phyloP scores from a whole-genome alignment of 345 rosid species.

The Conringia planisiliqua region DNA sequence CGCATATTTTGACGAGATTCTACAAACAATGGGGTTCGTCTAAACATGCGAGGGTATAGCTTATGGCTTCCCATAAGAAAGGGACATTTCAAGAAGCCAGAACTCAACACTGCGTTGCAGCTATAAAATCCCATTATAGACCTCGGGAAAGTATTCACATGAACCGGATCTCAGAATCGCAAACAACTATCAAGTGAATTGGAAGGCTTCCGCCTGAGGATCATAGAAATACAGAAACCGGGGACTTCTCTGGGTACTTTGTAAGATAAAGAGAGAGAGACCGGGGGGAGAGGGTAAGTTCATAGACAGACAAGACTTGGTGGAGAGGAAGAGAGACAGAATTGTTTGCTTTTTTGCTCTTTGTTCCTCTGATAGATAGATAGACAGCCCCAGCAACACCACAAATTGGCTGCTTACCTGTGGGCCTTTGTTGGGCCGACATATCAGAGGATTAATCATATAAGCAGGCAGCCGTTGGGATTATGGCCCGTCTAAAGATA shows the following conservation, averaged over 20 bases:
- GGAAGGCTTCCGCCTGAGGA: neutral
- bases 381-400: neutral
- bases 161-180: neutral
- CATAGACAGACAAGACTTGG: neutral
- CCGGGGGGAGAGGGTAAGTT: neutral
- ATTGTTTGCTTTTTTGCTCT: neutral
- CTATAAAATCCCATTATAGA: constrained; percentile 32
- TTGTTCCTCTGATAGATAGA: too few species aligned
- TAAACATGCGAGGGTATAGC: constrained; percentile 5
- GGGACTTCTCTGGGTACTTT: neutral
- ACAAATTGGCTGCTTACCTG: neutral
- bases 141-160: neutral
- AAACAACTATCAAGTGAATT: neutral
- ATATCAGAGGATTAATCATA: neutral
- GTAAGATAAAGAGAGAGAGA: too few species aligned
- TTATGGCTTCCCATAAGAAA: constrained; percentile 11
- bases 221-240: neutral
- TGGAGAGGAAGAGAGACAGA: neutral
- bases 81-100: constrained; percentile 17
- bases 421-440: neutral
- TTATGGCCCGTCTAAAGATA: too few species aligned
- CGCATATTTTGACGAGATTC: constrained; percentile 6
- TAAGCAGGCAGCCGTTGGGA: too few species aligned
- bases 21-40: constrained; percentile 6
- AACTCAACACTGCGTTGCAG: constrained; percentile 25